Conservation (phyloP, 768 basidiomycete species). For the Cystofilobasidium capitatum region DNA sequence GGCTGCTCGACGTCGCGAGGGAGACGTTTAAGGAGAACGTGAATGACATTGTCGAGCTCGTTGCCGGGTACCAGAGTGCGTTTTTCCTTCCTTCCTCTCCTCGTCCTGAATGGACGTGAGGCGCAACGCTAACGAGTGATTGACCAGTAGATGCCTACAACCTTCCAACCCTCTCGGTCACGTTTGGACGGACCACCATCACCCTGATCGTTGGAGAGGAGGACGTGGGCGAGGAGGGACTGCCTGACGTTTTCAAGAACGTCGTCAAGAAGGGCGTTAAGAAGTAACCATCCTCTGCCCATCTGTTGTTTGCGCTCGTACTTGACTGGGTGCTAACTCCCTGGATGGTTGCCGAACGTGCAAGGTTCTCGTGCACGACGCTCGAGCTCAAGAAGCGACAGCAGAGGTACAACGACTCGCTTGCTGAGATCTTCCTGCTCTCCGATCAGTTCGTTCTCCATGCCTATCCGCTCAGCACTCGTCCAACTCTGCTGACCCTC, state of each 20-base stretch:
- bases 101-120: background rate
- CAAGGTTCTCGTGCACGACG: conserved; percentile 2
- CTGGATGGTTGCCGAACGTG: background rate
- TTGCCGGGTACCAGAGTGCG: conserved; percentile 14
- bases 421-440: conserved; percentile 79
- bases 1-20: conserved; percentile 83
- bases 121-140: background rate
- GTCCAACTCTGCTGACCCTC: background rate
- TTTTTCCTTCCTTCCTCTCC: background rate
- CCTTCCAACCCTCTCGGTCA: conserved; percentile 52
- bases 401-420: conserved; percentile 66
- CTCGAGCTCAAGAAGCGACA: conserved; percentile 27
- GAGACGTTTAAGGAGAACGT: conserved; percentile 89
- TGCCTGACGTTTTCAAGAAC: conserved; percentile 66
- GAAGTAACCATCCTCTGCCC: background rate
- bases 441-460: conserved; percentile 56
- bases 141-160: conserved; percentile 50
- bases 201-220: conserved; percentile 60
- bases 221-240: conserved; percentile 48
- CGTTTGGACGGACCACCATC: conserved; percentile 57
- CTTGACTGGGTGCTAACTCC: background rate
- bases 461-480: background rate
- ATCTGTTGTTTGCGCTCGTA: too few species aligned
- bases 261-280: conserved; percentile 37
- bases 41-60: conserved; percentile 53